Evolutionary conservation across 495 filamentous ascomycete genomes (phyloP).

Genomic region (Stereocaulon alpinum): DNA sequence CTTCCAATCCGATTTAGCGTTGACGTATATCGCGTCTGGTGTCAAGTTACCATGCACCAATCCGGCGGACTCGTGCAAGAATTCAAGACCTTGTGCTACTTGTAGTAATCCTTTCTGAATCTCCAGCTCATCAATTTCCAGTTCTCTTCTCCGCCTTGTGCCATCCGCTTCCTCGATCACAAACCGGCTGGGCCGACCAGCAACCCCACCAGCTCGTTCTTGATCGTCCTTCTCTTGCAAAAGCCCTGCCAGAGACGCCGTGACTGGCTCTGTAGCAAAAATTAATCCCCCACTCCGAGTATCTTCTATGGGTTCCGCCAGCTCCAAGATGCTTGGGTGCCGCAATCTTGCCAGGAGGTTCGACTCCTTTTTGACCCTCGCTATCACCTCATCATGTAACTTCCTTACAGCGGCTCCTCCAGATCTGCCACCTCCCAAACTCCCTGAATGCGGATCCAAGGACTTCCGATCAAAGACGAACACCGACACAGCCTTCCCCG

Average conservation of each 20-base stretch:
- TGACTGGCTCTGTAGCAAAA: slow-evolving; percentile 88
- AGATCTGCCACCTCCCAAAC: slow-evolving; percentile 44
- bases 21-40: slow-evolving; percentile 89
- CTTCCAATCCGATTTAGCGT: slow-evolving; percentile 98
- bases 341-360: slow-evolving; percentile 74
- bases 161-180: slow-evolving; percentile 74
- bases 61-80: slow-evolving; percentile 90
- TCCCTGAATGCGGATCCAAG: slow-evolving; percentile 57
- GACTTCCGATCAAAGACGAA: slow-evolving; percentile 90
- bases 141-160: slow-evolving; percentile 59
- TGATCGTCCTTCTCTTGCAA: slow-evolving; percentile 86
- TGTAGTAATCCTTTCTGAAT: slow-evolving; percentile 94
- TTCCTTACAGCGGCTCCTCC: slow-evolving; percentile 61
- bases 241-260: slow-evolving; percentile 72
- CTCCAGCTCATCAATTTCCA: slow-evolving; percentile 95
- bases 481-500: slow-evolving; percentile 75
- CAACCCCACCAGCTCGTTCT: slow-evolving; percentile 54
- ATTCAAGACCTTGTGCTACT: slow-evolving; percentile 88
- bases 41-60: slow-evolving; percentile 91
- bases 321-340: slow-evolving; percentile 84
- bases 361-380: slow-evolving; percentile 83
- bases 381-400: slow-evolving; percentile 77
- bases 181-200: slow-evolving; percentile 64
- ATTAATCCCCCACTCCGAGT: slow-evolving; percentile 82
- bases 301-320: slow-evolving; percentile 92